Percentiles rank a stretch among this genome's conserved stretches.
Conservation (phyloP, 176 grass and related monocot species). For the Thinopyrum elongatum region DNA sequence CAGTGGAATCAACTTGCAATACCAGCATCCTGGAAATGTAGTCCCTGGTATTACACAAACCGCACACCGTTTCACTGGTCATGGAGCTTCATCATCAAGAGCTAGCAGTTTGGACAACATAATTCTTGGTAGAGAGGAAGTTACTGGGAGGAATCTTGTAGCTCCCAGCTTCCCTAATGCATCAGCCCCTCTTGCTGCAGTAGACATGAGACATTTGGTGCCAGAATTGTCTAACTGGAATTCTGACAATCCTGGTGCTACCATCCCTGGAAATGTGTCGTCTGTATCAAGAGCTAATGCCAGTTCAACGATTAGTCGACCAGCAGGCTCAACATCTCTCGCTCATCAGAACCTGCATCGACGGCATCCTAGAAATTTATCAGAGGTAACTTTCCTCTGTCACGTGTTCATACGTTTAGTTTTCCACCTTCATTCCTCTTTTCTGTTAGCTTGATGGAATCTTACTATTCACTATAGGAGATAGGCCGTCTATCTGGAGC, state of each 20-base stretch:
- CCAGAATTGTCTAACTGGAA: constrained; percentile 54
- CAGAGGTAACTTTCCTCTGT: constrained; percentile 24
- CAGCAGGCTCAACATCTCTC: constrained; percentile 31
- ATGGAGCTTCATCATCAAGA: constrained; percentile 50
- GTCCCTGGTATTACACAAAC: constrained; percentile 42
- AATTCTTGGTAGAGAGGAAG: constrained; percentile 36
- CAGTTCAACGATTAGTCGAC: constrained; percentile 38
- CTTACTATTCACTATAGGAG: constrained; percentile 28
- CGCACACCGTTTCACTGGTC: constrained; percentile 43
- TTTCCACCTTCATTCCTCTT: constrained; percentile 1
- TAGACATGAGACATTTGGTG: constrained; percentile 45
- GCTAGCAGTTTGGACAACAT: constrained; percentile 37
- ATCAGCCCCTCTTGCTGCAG: constrained; percentile 3
- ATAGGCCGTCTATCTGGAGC: constrained; percentile 55
- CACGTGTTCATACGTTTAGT: not conserved
- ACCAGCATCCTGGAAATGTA: constrained; percentile 44
- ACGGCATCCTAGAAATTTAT: constrained; percentile 46
- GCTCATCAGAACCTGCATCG: constrained; percentile 40
- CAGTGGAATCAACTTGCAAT: constrained; percentile 41
- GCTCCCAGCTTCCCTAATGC: constrained; percentile 38
- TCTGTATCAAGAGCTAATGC: constrained; percentile 39
- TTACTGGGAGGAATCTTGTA: constrained; percentile 31
- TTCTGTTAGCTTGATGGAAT: not conserved
- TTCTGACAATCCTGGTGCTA: constrained; percentile 23
- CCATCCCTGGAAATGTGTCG: constrained; percentile 45